These are phyloP conservation scores for Cenchrus purpureus DNA, from an alignment of 176 grass and related monocot species.

Conservation along the genomic window DNA sequence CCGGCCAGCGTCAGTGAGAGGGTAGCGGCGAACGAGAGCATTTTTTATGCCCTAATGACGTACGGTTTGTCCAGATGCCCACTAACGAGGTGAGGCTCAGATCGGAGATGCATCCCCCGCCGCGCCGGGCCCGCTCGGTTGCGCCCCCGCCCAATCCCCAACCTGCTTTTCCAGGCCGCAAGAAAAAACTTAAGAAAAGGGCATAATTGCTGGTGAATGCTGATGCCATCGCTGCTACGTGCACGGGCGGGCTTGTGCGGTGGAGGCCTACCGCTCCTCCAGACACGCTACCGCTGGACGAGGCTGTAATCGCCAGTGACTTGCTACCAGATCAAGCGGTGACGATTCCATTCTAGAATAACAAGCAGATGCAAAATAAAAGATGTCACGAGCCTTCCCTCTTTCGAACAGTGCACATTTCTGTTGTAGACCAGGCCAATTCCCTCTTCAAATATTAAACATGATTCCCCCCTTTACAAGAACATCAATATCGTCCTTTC, in stretches of 20 bases:
- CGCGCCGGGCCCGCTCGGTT: not conserved
- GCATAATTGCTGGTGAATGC: not conserved
- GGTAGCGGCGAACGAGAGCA: constrained; percentile 7
- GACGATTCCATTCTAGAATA: no score
- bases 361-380: no score
- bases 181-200: not conserved
- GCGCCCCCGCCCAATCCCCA: not conserved
- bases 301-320: not conserved
- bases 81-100: constrained; percentile 32
- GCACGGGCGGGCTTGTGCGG: not conserved
- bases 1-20: not conserved
- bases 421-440: no score
- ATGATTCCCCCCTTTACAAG: no score
- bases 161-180: constrained; percentile 18
- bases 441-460: no score
- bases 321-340: no score
- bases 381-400: no score
- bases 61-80: constrained; percentile 45
- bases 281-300: not conserved
- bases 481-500: no score
- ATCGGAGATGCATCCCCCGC: constrained; percentile 23
- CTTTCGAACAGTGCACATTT: no score
- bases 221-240: constrained; percentile 16
- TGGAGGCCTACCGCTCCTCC: not conserved
- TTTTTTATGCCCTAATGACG: constrained; percentile 34